phyloP scores from a whole-genome alignment of 1,284 basidiomycete species.

The Nidula niveotomentosa region DNA sequence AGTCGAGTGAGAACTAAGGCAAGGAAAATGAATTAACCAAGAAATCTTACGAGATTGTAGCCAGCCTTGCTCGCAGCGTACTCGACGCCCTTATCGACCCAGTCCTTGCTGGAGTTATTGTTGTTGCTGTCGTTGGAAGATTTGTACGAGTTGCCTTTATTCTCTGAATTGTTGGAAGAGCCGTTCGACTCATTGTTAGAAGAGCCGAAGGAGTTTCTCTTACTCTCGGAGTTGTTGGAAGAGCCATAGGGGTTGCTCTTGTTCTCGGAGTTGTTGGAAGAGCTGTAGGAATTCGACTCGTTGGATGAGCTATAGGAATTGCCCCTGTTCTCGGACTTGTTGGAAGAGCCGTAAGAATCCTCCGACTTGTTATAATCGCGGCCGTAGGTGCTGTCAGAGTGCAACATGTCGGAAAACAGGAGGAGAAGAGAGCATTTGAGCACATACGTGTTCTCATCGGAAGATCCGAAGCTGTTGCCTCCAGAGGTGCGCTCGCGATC shows the following conservation, averaged over 20 bases:
- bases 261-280: constrained; percentile 17
- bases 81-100: constrained; percentile 38
- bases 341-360: constrained; percentile 14
- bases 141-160: constrained; percentile 9
- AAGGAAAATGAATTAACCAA: background rate
- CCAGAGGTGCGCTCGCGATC: no score
- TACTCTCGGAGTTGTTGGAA: constrained; percentile 8
- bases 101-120: constrained; percentile 23
- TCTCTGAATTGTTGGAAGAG: constrained; percentile 13
- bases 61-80: constrained; percentile 42
- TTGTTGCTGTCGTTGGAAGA: constrained; percentile 11
- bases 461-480: constrained; percentile 9
- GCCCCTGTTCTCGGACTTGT: constrained; percentile 15
- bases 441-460: constrained; percentile 10
- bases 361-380: no score
- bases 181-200: constrained; percentile 2
- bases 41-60: constrained; percentile 40
- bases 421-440: background rate
- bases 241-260: constrained; percentile 16
- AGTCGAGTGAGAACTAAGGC: background rate
- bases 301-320: constrained; percentile 15
- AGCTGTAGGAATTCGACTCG: constrained; percentile 8
- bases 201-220: constrained; percentile 11
- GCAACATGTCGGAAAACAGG: background rate
- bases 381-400: constrained; percentile 6